These are phyloP conservation scores for Termitomyces sp. DNA, from an alignment of 768 basidiomycete genomes.

Conservation along the genomic window DNA sequence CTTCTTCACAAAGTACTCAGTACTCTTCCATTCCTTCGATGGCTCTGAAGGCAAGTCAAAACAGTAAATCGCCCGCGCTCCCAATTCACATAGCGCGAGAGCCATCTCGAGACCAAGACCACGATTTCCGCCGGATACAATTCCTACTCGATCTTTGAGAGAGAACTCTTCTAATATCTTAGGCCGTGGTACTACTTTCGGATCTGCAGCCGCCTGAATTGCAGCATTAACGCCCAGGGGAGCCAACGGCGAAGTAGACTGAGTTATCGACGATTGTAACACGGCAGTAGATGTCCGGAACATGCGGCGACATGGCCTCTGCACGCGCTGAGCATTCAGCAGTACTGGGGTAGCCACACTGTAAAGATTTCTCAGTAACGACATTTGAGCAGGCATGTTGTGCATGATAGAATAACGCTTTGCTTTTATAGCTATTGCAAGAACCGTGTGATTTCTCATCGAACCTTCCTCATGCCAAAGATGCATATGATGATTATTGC, in stretches of 20 bases:
- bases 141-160: slow-evolving; percentile 50
- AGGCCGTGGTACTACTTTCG: slow-evolving; percentile 30
- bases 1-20: slow-evolving; percentile 45
- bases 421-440: background rate
- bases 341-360: background rate
- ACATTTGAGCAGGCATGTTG: background rate
- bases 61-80: slow-evolving; percentile 66
- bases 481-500: too few species aligned
- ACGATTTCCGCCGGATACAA: slow-evolving; percentile 61
- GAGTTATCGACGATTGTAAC: slow-evolving; percentile 8
- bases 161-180: slow-evolving; percentile 61
- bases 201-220: slow-evolving; percentile 34
- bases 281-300: background rate
- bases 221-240: slow-evolving; percentile 65
- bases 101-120: slow-evolving; percentile 82
- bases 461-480: background rate
- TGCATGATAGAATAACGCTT: too few species aligned
- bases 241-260: slow-evolving; percentile 50
- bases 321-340: background rate
- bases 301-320: background rate
- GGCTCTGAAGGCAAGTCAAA: slow-evolving; percentile 56
- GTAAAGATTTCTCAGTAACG: background rate
- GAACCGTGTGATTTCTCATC: background rate
- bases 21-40: slow-evolving; percentile 53
- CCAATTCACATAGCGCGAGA: slow-evolving; percentile 66